phyloP scores from a whole-genome alignment of 2,329 filamentous ascomycete species.

The Fusarium sp. region DNA sequence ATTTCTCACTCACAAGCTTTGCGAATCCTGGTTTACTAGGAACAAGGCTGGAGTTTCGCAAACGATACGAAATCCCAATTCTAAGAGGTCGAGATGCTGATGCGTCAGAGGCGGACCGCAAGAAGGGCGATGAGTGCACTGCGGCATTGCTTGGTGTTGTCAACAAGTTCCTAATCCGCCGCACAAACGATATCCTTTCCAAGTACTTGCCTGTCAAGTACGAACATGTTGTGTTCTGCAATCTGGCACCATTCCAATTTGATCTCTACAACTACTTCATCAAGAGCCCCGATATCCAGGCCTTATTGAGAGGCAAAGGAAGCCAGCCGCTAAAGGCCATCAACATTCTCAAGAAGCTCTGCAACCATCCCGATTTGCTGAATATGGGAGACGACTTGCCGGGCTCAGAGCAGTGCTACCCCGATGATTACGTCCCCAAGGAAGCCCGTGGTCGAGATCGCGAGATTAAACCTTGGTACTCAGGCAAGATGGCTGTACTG shows the following conservation, averaged over 20 bases:
- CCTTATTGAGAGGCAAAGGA: constrained; percentile 89
- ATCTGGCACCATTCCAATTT: constrained; percentile 90
- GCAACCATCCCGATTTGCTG: constrained; percentile 95
- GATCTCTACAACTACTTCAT: constrained; percentile 98
- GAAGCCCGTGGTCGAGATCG: constrained; percentile 89
- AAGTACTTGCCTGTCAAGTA: constrained; percentile 99
- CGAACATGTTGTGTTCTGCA: constrained; percentile 98
- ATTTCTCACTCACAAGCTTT: constrained; percentile 95
- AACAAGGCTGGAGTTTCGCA: constrained; percentile 90
- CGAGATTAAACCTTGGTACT: constrained; percentile 95
- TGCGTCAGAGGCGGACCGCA: constrained; percentile 83
- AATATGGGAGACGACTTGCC: constrained; percentile 86
- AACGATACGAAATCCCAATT: constrained; percentile 93
- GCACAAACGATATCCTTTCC: constrained; percentile 96
- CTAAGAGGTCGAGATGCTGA: constrained; percentile 90
- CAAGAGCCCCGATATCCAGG: constrained; percentile 93
- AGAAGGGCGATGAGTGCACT: constrained; percentile 86
- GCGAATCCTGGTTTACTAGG: constrained; percentile 94
- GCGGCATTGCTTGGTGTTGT: constrained; percentile 84
- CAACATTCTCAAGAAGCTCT: constrained; percentile 96
- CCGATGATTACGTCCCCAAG: constrained; percentile 88
- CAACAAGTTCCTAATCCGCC: constrained; percentile 98
- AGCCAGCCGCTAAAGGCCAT: constrained; percentile 98
- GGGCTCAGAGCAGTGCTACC: constrained; percentile 84
- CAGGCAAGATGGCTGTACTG: constrained; percentile 98